Evolutionary conservation across 2,329 filamentous ascomycete genomes (phyloP).

Genomic region (Neofusicoccum umdonicola): DNA sequence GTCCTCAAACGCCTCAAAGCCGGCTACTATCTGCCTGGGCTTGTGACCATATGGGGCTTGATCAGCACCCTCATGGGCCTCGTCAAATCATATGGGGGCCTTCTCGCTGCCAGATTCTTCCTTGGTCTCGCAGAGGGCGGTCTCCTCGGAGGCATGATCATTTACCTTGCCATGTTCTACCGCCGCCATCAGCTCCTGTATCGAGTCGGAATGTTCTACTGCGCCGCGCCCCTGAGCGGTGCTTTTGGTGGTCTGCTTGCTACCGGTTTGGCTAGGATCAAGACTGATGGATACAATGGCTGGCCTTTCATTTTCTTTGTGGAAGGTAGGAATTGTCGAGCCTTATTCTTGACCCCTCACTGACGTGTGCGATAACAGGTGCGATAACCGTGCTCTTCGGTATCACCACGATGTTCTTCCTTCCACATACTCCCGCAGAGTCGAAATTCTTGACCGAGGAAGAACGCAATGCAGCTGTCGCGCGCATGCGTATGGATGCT

Average conservation of each 20-base stretch:
- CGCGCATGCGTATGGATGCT: conserved; percentile 30
- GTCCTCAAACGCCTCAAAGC: conserved; percentile 41
- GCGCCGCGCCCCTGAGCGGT: conserved; percentile 38
- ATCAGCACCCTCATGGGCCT: conserved; percentile 42
- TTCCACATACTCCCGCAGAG: conserved; percentile 47
- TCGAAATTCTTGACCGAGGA: conserved; percentile 34
- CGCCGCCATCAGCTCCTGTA: conserved; percentile 41
- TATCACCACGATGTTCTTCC: conserved; percentile 48
- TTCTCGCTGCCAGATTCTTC: conserved; percentile 42
- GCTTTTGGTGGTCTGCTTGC: conserved; percentile 45
- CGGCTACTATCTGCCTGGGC: conserved; percentile 40
- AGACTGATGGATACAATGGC: conserved; percentile 35
- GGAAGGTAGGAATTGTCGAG: conserved; percentile 18
- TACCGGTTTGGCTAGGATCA: conserved; percentile 41
- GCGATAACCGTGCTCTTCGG: conserved; percentile 36
- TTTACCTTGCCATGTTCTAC: conserved; percentile 46
- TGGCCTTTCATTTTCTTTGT: conserved; percentile 41
- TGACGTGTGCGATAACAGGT: conserved; percentile 17
- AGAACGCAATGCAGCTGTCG: conserved; percentile 27
- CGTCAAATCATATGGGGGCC: conserved; percentile 39
- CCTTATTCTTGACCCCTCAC: neutral
- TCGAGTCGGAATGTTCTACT: conserved; percentile 39
- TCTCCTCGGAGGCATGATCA: conserved; percentile 40
- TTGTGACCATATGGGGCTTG: conserved; percentile 42
- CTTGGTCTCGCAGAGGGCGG: conserved; percentile 44